Conservation (phyloP, 805 yeast genomes). For the Kluyveromyces nonfermentans region DNA sequence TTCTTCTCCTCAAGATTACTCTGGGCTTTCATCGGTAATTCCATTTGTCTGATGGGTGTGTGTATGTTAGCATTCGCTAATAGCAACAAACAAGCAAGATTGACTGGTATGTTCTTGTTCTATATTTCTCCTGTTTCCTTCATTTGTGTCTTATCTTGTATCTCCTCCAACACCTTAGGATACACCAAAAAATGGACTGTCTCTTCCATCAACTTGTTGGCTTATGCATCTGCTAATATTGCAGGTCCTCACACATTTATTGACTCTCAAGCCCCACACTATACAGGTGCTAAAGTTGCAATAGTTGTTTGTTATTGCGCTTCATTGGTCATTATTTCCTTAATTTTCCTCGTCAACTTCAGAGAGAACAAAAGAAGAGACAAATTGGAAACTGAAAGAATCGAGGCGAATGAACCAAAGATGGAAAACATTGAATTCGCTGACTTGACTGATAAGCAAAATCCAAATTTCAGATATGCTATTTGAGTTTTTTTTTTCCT, state of each 20-base stretch:
- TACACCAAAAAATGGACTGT: slow-evolving; percentile 53
- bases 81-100: slow-evolving; percentile 21
- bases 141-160: slow-evolving; percentile 20
- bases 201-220: slow-evolving; percentile 46
- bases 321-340: slow-evolving; percentile 27
- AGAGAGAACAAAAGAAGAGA: slow-evolving; percentile 35
- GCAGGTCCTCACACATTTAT: slow-evolving; percentile 63
- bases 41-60: slow-evolving; percentile 25
- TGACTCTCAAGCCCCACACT: slow-evolving; percentile 43
- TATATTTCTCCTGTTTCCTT: slow-evolving; percentile 26
- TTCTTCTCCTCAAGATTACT: slow-evolving; percentile 19
- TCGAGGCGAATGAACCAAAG: slow-evolving; percentile 11
- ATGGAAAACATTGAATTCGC: slow-evolving; percentile 34
- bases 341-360: slow-evolving; percentile 20
- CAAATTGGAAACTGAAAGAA: slow-evolving; percentile 12
- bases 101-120: slow-evolving; percentile 29
- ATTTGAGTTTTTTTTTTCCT: slow-evolving; percentile 9
- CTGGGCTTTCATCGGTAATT: slow-evolving; percentile 28
- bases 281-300: slow-evolving; percentile 41
- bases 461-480: slow-evolving; percentile 31
- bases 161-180: slow-evolving; percentile 48
- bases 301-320: slow-evolving; percentile 37
- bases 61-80: slow-evolving; percentile 35
- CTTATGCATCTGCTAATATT: slow-evolving; percentile 53
- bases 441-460: slow-evolving; percentile 39